Evolutionary conservation across 306 rosid genomes (phyloP).

Genomic region (Dalbergia cochinchinensis): DNA sequence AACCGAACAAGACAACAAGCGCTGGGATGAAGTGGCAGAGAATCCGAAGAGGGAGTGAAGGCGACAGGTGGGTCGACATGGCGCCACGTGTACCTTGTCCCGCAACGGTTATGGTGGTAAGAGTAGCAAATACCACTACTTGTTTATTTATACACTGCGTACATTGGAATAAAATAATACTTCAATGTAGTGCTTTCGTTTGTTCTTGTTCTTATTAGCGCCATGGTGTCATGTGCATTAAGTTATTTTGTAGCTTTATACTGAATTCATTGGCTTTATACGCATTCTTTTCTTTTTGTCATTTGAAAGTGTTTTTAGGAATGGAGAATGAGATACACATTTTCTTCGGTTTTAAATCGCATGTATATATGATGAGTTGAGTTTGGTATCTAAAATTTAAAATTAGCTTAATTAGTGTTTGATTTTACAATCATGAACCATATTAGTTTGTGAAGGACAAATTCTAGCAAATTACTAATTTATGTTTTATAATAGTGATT

Average conservation of each 20-base stretch:
- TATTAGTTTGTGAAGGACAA: no score
- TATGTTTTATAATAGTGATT: no score
- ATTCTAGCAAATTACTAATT: no score
- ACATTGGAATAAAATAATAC: background rate
- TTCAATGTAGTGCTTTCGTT: background rate
- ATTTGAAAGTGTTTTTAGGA: background rate
- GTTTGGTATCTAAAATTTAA: no score
- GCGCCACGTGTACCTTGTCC: slow-evolving; percentile 58
- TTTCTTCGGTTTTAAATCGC: no score
- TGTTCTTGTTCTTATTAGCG: background rate
- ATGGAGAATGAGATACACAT: no score
- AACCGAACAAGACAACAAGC: slow-evolving; percentile 50
- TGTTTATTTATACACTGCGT: background rate
- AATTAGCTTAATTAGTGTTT: no score
- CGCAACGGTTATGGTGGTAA: slow-evolving; percentile 60
- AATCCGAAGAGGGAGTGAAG: slow-evolving; percentile 65
- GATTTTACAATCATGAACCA: no score
- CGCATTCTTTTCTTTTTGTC: background rate
- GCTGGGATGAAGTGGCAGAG: slow-evolving; percentile 57
- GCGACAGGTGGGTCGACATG: slow-evolving; percentile 59
- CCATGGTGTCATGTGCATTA: slow-evolving; percentile 9
- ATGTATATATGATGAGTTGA: no score
- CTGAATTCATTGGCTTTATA: background rate
- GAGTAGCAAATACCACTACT: background rate
- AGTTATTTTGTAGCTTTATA: background rate